Conservation (phyloP, 2,329 filamentous ascomycete species). For the Fusarium nanum region DNA sequence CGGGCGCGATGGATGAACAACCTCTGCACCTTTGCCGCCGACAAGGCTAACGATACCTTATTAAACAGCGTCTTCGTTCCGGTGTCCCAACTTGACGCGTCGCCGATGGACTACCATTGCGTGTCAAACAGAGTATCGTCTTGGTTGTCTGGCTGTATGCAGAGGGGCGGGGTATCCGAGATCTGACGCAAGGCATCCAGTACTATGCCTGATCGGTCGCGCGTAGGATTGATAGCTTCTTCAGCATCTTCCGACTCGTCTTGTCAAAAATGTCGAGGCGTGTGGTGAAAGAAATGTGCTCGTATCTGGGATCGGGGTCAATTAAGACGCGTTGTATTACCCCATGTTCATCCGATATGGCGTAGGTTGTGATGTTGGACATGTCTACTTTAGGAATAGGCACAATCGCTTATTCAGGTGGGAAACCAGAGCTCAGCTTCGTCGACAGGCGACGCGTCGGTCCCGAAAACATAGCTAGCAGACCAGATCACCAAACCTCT, state of each 20-base stretch:
- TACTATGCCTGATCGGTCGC: too few species aligned
- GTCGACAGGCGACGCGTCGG: neutral
- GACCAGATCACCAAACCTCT: too few species aligned
- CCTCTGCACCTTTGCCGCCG: neutral
- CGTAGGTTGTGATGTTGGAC: neutral
- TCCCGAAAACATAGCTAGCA: too few species aligned
- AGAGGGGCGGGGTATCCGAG: too few species aligned
- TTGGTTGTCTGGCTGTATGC: too few species aligned
- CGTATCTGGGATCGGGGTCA: neutral
- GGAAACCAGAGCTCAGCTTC: neutral
- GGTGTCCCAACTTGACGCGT: too few species aligned
- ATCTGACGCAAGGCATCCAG: too few species aligned
- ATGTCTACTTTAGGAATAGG: neutral
- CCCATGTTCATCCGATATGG: slow-evolving; percentile 1
- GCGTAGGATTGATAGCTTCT: neutral
- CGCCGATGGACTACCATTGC: too few species aligned
- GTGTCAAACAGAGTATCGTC: too few species aligned
- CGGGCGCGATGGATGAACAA: neutral
- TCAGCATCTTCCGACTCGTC: neutral
- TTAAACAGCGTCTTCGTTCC: too few species aligned
- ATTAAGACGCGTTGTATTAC: neutral
- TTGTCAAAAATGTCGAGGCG: neutral
- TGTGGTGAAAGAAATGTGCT: neutral
- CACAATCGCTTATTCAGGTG: neutral
- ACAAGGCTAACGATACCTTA: neutral